phyloP scores from a whole-genome alignment of 2,329 filamentous ascomycete species.

The Sporothrix humicola region DNA sequence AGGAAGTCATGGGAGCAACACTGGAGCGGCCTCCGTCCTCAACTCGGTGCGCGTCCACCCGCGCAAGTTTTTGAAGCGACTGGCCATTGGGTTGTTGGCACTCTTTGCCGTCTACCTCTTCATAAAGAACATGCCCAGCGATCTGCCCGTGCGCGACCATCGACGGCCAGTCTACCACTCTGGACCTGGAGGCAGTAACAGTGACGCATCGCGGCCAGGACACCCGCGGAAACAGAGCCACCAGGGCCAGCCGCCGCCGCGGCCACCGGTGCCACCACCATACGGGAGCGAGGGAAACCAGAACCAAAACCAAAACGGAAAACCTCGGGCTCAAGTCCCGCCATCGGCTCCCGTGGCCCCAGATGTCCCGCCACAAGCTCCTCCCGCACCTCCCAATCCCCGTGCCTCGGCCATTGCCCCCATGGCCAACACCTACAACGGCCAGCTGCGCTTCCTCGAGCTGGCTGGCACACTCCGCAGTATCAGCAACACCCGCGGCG shows the following conservation, averaged over 20 bases:
- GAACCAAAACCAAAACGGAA: too few relatives aligned
- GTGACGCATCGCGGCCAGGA: conserved; percentile 36
- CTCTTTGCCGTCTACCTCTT: conserved; percentile 66
- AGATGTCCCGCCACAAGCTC: not conserved
- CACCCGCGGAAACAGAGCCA: not conserved
- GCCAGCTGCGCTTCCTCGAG: conserved; percentile 70
- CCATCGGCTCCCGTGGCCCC: not conserved
- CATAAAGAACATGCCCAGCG: conserved; percentile 64
- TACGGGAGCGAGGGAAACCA: too few relatives aligned
- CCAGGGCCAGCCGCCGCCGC: conserved; percentile 5
- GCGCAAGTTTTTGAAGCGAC: conserved; percentile 61
- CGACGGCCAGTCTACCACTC: conserved; percentile 48
- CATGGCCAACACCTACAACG: conserved; percentile 61
- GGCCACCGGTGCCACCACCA: not conserved
- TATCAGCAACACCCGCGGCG: conserved; percentile 60
- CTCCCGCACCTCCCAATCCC: not conserved
- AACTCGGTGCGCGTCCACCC: conserved; percentile 52
- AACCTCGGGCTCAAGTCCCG: too few relatives aligned
- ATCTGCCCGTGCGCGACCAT: conserved; percentile 48
- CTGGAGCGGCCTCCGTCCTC: conserved; percentile 45
- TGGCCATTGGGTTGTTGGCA: conserved; percentile 54
- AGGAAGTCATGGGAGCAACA: conserved; percentile 36
- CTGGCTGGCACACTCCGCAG: conserved; percentile 68
- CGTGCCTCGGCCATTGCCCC: not conserved
- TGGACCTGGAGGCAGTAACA: not conserved